A percentile compares a stretch with the other conserved stretches of the same genome.
These are phyloP conservation scores for Acanthamoeba royreba DNA, from an alignment of 208 protist species.

Conservation along the genomic window DNA sequence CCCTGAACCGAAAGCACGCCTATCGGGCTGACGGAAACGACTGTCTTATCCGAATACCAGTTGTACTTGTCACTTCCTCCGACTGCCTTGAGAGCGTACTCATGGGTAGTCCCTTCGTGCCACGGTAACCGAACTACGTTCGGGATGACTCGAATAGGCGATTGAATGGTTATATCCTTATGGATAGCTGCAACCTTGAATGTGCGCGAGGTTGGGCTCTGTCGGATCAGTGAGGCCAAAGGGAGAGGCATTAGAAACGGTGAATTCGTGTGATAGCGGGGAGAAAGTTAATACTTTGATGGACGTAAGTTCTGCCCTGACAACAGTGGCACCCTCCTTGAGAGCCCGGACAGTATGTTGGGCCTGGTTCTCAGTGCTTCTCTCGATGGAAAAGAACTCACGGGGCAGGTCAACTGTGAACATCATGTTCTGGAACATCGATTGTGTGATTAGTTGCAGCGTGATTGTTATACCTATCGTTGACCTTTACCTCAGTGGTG, in stretches of 20 bases:
- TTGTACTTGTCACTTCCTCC: constrained; percentile 38
- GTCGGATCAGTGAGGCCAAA: neutral
- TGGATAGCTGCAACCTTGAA: neutral
- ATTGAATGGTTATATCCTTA: neutral
- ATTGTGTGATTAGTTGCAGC: neutral
- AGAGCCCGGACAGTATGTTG: neutral
- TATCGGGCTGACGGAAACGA: neutral
- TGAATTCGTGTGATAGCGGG: neutral
- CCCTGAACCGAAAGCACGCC: neutral
- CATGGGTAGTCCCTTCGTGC: neutral
- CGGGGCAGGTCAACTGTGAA: neutral
- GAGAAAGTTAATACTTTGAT: neutral
- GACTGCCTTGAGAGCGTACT: neutral
- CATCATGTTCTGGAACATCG: neutral
- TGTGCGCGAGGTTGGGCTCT: neutral
- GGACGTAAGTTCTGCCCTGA: neutral
- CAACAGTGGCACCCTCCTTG: neutral
- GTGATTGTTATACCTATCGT: too few species aligned
- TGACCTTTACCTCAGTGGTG: constrained; percentile 12
- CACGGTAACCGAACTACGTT: neutral
- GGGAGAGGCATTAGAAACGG: neutral
- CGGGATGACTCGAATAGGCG: neutral
- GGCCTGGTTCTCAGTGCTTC: neutral
- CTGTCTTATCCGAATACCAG: constrained; percentile 5
- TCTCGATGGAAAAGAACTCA: neutral